phyloP scores from a whole-genome alignment of 192 early-diverging fungal genomes.

The Pilaira anomala region DNA sequence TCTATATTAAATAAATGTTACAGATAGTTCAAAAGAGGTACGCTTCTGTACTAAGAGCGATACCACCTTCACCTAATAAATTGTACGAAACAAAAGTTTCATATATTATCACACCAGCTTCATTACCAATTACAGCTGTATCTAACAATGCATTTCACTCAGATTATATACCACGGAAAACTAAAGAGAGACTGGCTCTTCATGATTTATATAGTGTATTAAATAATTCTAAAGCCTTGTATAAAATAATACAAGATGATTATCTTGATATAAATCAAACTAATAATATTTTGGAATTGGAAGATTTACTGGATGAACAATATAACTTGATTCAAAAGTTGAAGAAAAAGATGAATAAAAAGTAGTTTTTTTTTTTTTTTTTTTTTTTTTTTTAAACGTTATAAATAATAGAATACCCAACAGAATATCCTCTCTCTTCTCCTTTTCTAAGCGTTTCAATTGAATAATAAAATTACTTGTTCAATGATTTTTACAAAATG shows the following conservation, averaged over 20 bases:
- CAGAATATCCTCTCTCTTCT: too few species aligned
- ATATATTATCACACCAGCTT: slow-evolving; percentile 23
- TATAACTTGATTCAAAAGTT: not conserved
- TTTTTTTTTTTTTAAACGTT: too few species aligned
- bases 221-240: slow-evolving; percentile 4
- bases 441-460: too few species aligned
- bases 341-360: not conserved
- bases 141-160: slow-evolving; percentile 38
- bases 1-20: too few species aligned
- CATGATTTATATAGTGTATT: slow-evolving; percentile 18
- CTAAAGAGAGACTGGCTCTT: slow-evolving; percentile 17
- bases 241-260: slow-evolving; percentile 5
- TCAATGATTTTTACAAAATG: too few species aligned
- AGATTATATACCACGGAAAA: slow-evolving; percentile 22
- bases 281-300: not conserved
- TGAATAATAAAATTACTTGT: too few species aligned
- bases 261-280: not conserved
- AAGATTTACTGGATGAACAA: slow-evolving; percentile 6
- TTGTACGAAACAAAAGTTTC: not conserved
- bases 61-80: slow-evolving; percentile 7
- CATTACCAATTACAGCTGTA: slow-evolving; percentile 23
- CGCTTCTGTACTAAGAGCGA: slow-evolving; percentile 19
- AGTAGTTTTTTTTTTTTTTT: too few species aligned
- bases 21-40: slow-evolving; percentile 1
- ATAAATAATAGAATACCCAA: too few species aligned